These are phyloP conservation scores for Coemansia umbellata DNA, from an alignment of 192 early-diverging fungal genomes.

Conservation along the genomic window DNA sequence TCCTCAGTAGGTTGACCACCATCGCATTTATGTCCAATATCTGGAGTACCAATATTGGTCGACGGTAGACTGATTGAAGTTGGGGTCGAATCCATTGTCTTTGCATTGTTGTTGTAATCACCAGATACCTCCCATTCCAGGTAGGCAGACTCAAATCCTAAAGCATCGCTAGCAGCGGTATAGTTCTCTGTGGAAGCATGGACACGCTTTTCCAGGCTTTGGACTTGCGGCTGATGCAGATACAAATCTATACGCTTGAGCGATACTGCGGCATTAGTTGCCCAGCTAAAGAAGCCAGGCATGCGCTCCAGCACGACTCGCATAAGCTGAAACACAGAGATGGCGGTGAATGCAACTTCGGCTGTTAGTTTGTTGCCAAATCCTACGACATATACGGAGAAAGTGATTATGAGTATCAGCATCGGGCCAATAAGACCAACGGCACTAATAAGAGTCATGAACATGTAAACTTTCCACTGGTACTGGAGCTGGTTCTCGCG, in stretches of 20 bases:
- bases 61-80: not conserved
- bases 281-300: constrained; percentile 56
- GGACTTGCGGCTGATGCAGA: constrained; percentile 68
- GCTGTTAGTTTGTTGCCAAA: constrained; percentile 57
- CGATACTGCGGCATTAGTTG: constrained; percentile 63
- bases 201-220: constrained; percentile 43
- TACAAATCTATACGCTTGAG: constrained; percentile 68
- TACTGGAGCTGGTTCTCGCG: constrained; percentile 63
- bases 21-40: too few species aligned
- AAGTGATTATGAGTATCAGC: constrained; percentile 58
- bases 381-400: constrained; percentile 58
- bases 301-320: constrained; percentile 61
- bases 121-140: constrained; percentile 27
- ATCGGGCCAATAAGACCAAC: constrained; percentile 59
- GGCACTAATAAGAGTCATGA: constrained; percentile 51
- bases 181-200: not conserved
- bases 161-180: constrained; percentile 2
- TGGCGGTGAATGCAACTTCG: constrained; percentile 65
- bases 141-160: constrained; percentile 34
- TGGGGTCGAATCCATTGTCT: not conserved
- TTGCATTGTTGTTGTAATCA: constrained; percentile 4
- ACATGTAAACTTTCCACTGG: constrained; percentile 50
- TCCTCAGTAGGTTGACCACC: too few species aligned
- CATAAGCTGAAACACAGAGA: constrained; percentile 67
- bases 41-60: not conserved